Evolutionary conservation across 148 eudicot species (phyloP).

Genomic region (Amaranthus cruentus): DNA sequence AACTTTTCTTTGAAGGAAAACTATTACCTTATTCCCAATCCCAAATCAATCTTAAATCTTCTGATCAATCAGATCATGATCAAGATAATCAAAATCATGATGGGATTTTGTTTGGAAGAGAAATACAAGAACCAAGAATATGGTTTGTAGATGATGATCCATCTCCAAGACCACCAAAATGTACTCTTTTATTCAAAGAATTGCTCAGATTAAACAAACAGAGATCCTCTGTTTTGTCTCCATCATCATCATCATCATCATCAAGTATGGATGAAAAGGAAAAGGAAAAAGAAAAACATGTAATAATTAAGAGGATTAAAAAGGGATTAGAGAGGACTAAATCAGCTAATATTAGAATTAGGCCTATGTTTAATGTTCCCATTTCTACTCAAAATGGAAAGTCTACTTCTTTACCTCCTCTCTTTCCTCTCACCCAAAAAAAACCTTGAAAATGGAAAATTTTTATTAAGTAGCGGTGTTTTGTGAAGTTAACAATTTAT

Average conservation of each 20-base stretch:
- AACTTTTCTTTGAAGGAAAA: slow-evolving; percentile 75
- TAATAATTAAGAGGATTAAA: slow-evolving; percentile 44
- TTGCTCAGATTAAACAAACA: slow-evolving; percentile 58
- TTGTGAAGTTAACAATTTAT: not conserved
- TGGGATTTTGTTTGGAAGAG: slow-evolving; percentile 23
- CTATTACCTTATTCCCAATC: slow-evolving; percentile 61
- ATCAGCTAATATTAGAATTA: slow-evolving; percentile 63
- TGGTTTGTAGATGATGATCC: slow-evolving; percentile 95
- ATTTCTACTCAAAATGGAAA: slow-evolving; percentile 50
- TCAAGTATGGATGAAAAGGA: slow-evolving; percentile 40
- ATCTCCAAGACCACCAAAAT: slow-evolving; percentile 89
- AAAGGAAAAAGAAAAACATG: slow-evolving; percentile 49
- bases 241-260: slow-evolving; percentile 62
- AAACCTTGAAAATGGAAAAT: not conserved
- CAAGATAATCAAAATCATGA: not conserved
- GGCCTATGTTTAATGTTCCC: slow-evolving; percentile 85
- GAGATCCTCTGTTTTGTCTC: slow-evolving; percentile 43
- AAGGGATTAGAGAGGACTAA: slow-evolving; percentile 80
- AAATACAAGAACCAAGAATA: slow-evolving; percentile 36
- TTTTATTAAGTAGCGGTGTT: too few species aligned
- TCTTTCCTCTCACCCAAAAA: slow-evolving; percentile 53
- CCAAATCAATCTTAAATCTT: slow-evolving; percentile 37
- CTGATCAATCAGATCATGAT: not conserved
- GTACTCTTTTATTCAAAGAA: slow-evolving; percentile 95
- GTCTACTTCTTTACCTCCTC: slow-evolving; percentile 46